phyloP scores from a whole-genome alignment of 345 rosid species.

The Nasturtium officinale region DNA sequence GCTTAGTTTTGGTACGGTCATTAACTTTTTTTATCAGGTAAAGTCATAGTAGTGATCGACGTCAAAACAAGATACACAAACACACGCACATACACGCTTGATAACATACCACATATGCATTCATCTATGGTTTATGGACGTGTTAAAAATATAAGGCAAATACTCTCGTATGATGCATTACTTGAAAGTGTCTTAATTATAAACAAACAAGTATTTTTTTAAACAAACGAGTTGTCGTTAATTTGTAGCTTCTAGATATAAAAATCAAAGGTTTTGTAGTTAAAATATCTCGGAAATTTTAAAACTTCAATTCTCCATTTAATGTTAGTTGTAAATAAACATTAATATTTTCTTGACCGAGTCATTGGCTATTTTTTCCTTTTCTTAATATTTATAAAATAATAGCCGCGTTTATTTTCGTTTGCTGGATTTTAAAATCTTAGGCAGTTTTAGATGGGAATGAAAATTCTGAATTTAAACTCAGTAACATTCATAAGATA shows the following conservation, averaged over 20 bases:
- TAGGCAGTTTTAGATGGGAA: constrained; percentile 1
- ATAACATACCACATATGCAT: constrained; percentile 10
- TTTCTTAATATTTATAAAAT: neutral
- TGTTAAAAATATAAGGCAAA: neutral
- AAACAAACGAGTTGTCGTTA: neutral
- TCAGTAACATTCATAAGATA: constrained; percentile 6
- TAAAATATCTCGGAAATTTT: constrained; percentile 5
- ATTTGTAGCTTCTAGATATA: neutral
- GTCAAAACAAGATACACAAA: neutral
- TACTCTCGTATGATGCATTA: constrained; percentile 8
- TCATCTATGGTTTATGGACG: neutral
- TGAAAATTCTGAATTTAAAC: neutral
- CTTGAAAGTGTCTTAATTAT: constrained; percentile 5
- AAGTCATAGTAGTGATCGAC: neutral
- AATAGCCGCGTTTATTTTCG: constrained; percentile 11
- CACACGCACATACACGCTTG: neutral
- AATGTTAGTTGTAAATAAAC: constrained; percentile 15
- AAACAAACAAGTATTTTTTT: neutral
- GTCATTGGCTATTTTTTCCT: neutral
- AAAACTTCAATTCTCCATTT: neutral
- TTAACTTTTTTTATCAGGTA: neutral
- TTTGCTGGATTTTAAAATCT: neutral
- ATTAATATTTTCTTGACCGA: neutral
- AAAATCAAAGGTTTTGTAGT: neutral
- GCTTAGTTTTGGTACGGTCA: neutral